Evolutionary conservation across 176 grass and related monocot genomes (phyloP).

Genomic region (Triticum monococcum): DNA sequence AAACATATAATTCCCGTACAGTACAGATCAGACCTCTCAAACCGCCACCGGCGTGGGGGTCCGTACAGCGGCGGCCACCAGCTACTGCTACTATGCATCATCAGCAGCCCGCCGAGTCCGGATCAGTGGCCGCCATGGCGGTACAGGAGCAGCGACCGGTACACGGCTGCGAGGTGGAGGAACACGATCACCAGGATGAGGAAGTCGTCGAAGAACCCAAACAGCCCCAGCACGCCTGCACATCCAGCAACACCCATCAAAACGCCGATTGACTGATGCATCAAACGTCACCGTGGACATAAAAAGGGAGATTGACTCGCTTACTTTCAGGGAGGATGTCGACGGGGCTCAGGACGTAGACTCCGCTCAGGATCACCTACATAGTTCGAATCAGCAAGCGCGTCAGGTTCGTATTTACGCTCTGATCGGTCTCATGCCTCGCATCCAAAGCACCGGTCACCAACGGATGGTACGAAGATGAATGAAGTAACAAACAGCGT

Average conservation of each 20-base stretch:
- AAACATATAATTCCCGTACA: not conserved
- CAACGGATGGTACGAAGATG: constrained; percentile 25
- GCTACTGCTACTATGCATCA: not conserved
- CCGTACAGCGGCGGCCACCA: not conserved
- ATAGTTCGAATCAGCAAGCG: constrained; percentile 35
- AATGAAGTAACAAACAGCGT: constrained; percentile 32
- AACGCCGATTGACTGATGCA: not conserved
- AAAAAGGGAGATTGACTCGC: not conserved
- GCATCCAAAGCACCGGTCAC: constrained; percentile 12
- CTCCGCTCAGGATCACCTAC: constrained; percentile 69
- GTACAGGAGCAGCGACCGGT: constrained; percentile 84
- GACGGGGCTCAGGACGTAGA: constrained; percentile 86
- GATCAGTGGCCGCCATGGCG: constrained; percentile 57
- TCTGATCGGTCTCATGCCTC: not conserved
- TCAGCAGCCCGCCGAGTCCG: too few species aligned
- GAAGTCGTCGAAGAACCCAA: constrained; percentile 76
- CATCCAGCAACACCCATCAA: not conserved
- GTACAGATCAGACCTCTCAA: not conserved
- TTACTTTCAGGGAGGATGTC: constrained; percentile 93
- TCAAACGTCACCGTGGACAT: not conserved
- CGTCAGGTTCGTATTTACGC: not conserved
- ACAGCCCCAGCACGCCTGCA: constrained; percentile 66
- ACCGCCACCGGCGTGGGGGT: not conserved
- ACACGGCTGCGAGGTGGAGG: constrained; percentile 80
- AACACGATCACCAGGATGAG: constrained; percentile 80